A percentile compares a stretch with the other conserved stretches of the same genome.
phyloP scores from a whole-genome alignment of 768 basidiomycete genomes.

The Chlorophyllum brunneum region DNA sequence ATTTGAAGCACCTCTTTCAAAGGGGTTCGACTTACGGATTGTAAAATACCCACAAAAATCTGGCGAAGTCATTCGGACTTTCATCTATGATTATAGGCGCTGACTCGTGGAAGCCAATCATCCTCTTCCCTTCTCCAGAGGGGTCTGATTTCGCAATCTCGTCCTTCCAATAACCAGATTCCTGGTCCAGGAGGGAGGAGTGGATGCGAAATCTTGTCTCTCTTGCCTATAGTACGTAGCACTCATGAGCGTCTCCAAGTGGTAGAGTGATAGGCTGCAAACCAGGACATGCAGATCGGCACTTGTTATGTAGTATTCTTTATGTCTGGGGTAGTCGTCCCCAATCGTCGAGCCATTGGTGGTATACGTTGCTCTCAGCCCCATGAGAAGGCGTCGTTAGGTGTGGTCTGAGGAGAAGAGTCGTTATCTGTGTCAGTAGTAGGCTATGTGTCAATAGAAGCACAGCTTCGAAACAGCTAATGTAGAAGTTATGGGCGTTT shows the following conservation, averaged over 20 bases:
- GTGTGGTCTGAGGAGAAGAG: background rate
- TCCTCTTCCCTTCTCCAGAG: constrained; percentile 22
- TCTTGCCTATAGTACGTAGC: constrained; percentile 40
- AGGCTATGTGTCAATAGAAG: background rate
- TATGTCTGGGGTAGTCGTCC: constrained; percentile 18
- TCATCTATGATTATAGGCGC: constrained; percentile 33
- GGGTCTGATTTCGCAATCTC: constrained; percentile 26
- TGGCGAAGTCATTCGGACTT: constrained; percentile 34
- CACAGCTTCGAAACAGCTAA: background rate
- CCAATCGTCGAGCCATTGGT: background rate
- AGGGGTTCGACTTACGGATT: constrained; percentile 37
- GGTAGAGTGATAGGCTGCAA: constrained; percentile 15
- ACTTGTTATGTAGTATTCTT: constrained; percentile 45
- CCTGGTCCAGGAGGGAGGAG: constrained; percentile 56
- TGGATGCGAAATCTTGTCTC: constrained; percentile 54
- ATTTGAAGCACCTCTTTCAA: background rate
- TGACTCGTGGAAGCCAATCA: constrained; percentile 37
- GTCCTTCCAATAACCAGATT: constrained; percentile 44
- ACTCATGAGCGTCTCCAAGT: background rate
- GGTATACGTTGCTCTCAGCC: too few relatives aligned
- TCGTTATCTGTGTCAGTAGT: background rate
- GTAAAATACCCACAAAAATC: constrained; percentile 53
- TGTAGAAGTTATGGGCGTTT: background rate
- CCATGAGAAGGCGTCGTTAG: background rate
- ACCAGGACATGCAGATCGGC: constrained; percentile 55